A percentile compares a stretch with the other conserved stretches of the same genome.
Evolutionary conservation across 202 grass and related monocot genomes (phyloP).

Genomic region (Brachypodium distachyon): DNA sequence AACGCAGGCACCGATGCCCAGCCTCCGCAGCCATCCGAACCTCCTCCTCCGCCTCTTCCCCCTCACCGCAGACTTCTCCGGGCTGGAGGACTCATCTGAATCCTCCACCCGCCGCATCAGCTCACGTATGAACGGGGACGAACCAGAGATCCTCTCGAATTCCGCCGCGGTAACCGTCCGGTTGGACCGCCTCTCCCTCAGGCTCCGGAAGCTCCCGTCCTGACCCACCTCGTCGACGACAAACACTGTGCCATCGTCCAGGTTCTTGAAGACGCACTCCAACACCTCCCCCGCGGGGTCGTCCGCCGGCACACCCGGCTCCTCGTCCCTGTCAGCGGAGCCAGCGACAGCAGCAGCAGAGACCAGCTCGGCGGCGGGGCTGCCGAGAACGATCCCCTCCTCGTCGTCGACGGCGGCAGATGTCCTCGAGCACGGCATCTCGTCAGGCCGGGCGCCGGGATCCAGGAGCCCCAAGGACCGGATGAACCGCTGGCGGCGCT

Average conservation of each 20-base stretch:
- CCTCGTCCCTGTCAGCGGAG: background rate
- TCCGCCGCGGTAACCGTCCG: slow-evolving; percentile 37
- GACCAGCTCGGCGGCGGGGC: background rate
- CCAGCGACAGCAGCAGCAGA: background rate
- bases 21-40: slow-evolving; percentile 62
- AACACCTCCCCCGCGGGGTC: slow-evolving; percentile 19
- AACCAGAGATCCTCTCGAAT: slow-evolving; percentile 54
- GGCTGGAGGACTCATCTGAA: slow-evolving; percentile 28
- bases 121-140: slow-evolving; percentile 57
- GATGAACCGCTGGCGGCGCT: slow-evolving; percentile 58
- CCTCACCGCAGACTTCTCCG: slow-evolving; percentile 19
- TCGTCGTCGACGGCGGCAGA: background rate
- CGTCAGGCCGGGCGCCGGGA: background rate
- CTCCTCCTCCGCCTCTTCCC: slow-evolving; percentile 11
- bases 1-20: slow-evolving; percentile 56
- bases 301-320: slow-evolving; percentile 2
- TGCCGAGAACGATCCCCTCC: slow-evolving; percentile 15
- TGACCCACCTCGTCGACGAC: slow-evolving; percentile 49
- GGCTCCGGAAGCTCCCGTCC: slow-evolving; percentile 47
- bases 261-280: slow-evolving; percentile 62
- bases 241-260: slow-evolving; percentile 72
- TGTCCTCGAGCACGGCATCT: slow-evolving; percentile 12
- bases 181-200: slow-evolving; percentile 48
- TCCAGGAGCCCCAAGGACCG: slow-evolving; percentile 49
- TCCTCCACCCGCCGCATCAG: slow-evolving; percentile 48